phyloP scores from a whole-genome alignment of 345 rosid species.

The Hibiscus trionum region DNA sequence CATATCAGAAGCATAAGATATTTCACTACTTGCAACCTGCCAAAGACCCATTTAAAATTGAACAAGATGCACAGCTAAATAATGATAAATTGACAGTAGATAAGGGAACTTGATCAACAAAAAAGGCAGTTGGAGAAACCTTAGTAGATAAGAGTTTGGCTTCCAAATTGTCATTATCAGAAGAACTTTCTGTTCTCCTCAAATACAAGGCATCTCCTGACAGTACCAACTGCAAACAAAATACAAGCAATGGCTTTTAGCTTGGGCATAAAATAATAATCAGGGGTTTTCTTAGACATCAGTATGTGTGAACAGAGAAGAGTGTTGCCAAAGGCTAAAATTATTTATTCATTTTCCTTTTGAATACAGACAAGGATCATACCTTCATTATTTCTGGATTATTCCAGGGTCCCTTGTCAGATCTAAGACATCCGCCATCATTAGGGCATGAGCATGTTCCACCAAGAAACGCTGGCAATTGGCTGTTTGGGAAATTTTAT shows the following conservation, averaged over 20 bases:
- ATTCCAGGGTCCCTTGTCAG: slow-evolving; percentile 93
- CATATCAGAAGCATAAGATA: slow-evolving; percentile 20
- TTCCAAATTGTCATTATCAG: slow-evolving; percentile 49
- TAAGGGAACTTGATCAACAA: not conserved
- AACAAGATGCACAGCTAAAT: slow-evolving; percentile 3
- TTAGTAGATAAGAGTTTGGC: slow-evolving; percentile 39
- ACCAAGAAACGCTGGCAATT: slow-evolving; percentile 93
- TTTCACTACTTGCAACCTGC: slow-evolving; percentile 34
- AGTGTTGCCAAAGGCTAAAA: not conserved
- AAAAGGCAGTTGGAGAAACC: slow-evolving; percentile 22
- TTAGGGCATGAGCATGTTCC: slow-evolving; percentile 74
- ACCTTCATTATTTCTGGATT: slow-evolving; percentile 84
- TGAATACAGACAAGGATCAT: slow-evolving; percentile 16
- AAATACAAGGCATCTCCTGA: slow-evolving; percentile 49
- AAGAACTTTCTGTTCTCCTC: slow-evolving; percentile 38
- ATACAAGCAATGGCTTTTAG: too few relatives aligned
- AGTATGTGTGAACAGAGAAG: not conserved
- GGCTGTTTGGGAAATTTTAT: slow-evolving; percentile 38
- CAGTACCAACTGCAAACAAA: slow-evolving; percentile 48
- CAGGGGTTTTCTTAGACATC: not conserved
- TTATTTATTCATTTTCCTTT: not conserved
- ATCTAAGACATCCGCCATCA: slow-evolving; percentile 80
- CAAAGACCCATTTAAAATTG: slow-evolving; percentile 3
- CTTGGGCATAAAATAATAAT: too few relatives aligned
- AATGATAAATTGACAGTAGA: slow-evolving; percentile 12